Percentiles rank a stretch among this genome's conserved stretches.
Conservation (phyloP, 768 basidiomycete genomes). For the Porphyrellus cyaneotinctus region DNA sequence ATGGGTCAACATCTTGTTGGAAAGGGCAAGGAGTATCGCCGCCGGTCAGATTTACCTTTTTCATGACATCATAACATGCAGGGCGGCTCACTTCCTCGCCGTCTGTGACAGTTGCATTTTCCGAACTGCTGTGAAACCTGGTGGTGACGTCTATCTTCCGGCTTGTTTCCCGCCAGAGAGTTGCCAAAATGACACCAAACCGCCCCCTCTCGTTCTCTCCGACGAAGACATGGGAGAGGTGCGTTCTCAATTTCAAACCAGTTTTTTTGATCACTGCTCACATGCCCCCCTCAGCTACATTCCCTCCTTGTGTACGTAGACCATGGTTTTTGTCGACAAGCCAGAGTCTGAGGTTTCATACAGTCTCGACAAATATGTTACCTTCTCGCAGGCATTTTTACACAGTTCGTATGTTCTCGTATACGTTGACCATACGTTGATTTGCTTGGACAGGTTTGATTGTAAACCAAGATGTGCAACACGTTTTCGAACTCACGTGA, state of each 20-base stretch:
- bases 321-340: background rate
- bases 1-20: slow-evolving; percentile 40
- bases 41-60: slow-evolving; percentile 35
- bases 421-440: background rate
- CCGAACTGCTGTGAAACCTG: slow-evolving; percentile 34
- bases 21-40: slow-evolving; percentile 50
- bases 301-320: slow-evolving; percentile 52
- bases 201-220: slow-evolving; percentile 32
- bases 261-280: background rate
- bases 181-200: slow-evolving; percentile 13
- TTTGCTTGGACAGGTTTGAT: slow-evolving; percentile 18
- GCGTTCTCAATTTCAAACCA: background rate
- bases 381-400: slow-evolving; percentile 30
- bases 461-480: slow-evolving; percentile 21
- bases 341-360: slow-evolving; percentile 38
- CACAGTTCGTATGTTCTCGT: slow-evolving; percentile 12
- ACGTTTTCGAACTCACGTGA: slow-evolving; percentile 27
- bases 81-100: background rate
- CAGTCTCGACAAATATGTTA: slow-evolving; percentile 32
- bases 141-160: slow-evolving; percentile 45
- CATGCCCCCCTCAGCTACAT: slow-evolving; percentile 44
- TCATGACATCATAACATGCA: background rate
- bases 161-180: slow-evolving; percentile 47
- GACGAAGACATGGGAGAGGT: slow-evolving; percentile 49
- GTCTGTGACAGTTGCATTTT: slow-evolving; percentile 40